phyloP scores from a whole-genome alignment of 768 basidiomycete species.

The Boletus subparvulus region DNA sequence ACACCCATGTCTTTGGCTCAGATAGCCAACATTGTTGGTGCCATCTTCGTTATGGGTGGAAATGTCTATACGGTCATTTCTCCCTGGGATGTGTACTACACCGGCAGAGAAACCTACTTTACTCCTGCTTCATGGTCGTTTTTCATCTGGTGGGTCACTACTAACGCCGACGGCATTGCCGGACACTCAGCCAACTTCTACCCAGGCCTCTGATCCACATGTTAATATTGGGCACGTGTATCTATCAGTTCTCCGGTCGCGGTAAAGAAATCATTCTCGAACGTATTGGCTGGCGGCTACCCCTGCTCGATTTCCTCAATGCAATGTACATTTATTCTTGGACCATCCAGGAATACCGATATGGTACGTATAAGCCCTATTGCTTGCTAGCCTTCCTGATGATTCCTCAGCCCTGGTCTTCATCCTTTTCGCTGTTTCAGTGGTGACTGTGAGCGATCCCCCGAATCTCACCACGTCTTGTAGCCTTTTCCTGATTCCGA shows the following conservation, averaged over 20 bases:
- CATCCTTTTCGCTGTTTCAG: constrained; percentile 45
- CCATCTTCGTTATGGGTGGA: constrained; percentile 54
- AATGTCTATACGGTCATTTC: constrained; percentile 62
- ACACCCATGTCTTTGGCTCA: constrained; percentile 16
- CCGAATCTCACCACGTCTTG: neutral
- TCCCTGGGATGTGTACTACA: constrained; percentile 47
- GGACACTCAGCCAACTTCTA: neutral
- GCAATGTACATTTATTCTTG: constrained; percentile 63
- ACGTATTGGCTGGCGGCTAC: constrained; percentile 65
- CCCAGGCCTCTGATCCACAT: constrained; percentile 61
- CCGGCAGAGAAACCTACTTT: constrained; percentile 62
- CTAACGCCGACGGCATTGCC: neutral
- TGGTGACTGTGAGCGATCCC: constrained; percentile 43
- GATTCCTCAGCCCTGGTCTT: constrained; percentile 36
- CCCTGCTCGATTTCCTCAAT: constrained; percentile 62
- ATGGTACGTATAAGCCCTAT: constrained; percentile 29
- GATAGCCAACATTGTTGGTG: constrained; percentile 57
- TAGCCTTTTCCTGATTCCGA: neutral
- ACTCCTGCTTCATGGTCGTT: constrained; percentile 65
- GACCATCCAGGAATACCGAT: constrained; percentile 50
- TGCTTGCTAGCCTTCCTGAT: constrained; percentile 6
- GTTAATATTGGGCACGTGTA: constrained; percentile 61
- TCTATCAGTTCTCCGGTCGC: constrained; percentile 56
- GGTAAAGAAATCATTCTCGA: constrained; percentile 61
- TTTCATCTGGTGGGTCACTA: constrained; percentile 51